Percentiles rank a stretch among this genome's conserved stretches.
phyloP scores from a whole-genome alignment of 2,329 filamentous ascomycete genomes.

The Scedosporium aurantiacum region DNA sequence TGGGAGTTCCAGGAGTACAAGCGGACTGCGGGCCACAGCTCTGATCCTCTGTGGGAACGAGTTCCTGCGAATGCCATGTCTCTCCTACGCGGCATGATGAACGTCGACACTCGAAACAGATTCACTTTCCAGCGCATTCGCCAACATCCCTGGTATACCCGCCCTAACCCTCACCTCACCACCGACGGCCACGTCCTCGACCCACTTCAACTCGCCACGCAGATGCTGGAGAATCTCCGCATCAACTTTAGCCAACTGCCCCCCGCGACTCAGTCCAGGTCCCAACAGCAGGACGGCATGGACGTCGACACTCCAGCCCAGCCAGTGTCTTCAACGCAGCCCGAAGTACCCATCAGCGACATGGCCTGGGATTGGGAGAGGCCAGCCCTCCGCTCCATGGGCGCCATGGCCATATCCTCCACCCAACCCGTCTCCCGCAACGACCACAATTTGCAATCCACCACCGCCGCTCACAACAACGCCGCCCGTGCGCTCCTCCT shows the following conservation, averaged over 20 bases:
- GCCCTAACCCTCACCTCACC: conserved; percentile 65
- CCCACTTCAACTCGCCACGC: conserved; percentile 75
- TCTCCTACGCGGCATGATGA: conserved; percentile 87
- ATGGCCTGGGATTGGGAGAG: conserved; percentile 81
- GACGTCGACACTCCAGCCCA: conserved; percentile 46
- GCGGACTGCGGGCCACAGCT: conserved; percentile 65
- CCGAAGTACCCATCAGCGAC: conserved; percentile 65
- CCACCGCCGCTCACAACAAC: conserved; percentile 19
- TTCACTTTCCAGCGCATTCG: conserved; percentile 83
- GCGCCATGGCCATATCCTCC: conserved; percentile 30
- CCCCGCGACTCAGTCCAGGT: conserved; percentile 30
- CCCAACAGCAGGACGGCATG: conserved; percentile 35
- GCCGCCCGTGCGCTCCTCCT: conserved; percentile 31
- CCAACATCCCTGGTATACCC: conserved; percentile 89
- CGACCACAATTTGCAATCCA: conserved; percentile 17
- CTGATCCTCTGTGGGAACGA: conserved; percentile 75
- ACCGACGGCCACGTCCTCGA: conserved; percentile 65
- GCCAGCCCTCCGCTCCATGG: conserved; percentile 46
- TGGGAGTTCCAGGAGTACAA: conserved; percentile 89
- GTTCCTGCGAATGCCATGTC: conserved; percentile 67
- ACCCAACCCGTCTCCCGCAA: conserved; percentile 34
- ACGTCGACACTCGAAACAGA: conserved; percentile 58
- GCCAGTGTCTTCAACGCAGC: conserved; percentile 70
- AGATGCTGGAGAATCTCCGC: conserved; percentile 82
- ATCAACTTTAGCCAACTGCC: conserved; percentile 74